phyloP scores from a whole-genome alignment of 306 rosid species.

The Rosa rugosa region DNA sequence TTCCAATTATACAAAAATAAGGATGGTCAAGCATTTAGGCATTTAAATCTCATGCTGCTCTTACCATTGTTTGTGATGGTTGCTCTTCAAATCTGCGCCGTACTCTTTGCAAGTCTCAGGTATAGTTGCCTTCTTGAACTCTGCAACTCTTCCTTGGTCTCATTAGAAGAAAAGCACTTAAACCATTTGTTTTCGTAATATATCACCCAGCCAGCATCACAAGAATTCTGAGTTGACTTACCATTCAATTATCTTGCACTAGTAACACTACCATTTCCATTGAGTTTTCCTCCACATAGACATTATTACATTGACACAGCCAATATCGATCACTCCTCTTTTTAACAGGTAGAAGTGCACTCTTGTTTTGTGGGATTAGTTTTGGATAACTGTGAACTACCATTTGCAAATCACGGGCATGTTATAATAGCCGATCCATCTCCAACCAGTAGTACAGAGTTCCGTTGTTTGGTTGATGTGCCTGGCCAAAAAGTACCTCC shows the following conservation, averaged over 20 bases:
- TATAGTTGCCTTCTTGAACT: conserved; percentile 66
- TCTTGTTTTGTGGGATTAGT: conserved; percentile 52
- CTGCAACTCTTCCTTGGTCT: conserved; percentile 31
- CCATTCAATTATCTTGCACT: neutral
- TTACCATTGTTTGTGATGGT: too few species aligned
- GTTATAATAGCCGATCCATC: conserved; percentile 54
- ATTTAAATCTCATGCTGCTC: conserved; percentile 28
- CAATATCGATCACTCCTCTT: neutral
- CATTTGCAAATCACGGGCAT: conserved; percentile 54
- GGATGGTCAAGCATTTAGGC: conserved; percentile 37
- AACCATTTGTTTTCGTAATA: neutral
- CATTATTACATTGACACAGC: neutral
- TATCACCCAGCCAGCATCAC: too few species aligned
- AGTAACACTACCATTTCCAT: too few species aligned
- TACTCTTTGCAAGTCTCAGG: conserved; percentile 13
- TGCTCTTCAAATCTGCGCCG: too few species aligned
- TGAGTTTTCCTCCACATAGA: neutral
- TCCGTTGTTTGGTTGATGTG: conserved; percentile 54
- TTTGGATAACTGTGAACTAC: conserved; percentile 53
- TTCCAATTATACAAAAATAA: conserved; percentile 57
- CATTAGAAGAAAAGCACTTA: neutral
- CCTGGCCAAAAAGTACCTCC: conserved; percentile 52
- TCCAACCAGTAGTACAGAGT: conserved; percentile 48
- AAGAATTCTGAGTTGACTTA: neutral
- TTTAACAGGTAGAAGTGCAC: conserved; percentile 42